Evolutionary conservation across 2,329 filamentous ascomycete genomes (phyloP).

Genomic region (Cladophialophora yegresii): DNA sequence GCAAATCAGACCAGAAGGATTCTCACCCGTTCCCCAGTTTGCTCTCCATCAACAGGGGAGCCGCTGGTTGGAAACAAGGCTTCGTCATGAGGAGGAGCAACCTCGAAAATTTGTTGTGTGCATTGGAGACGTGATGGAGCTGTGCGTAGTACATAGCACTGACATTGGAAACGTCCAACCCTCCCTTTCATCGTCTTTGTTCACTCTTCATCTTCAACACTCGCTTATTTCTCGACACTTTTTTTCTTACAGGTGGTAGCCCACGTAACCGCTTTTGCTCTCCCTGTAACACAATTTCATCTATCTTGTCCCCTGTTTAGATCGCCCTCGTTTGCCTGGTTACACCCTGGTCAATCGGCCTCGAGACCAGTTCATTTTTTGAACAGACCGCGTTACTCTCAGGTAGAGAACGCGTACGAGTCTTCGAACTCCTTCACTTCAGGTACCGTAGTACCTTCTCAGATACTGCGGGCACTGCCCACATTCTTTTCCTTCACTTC

Average conservation of each 20-base stretch:
- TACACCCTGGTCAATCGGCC: background rate
- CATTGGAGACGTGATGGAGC: background rate
- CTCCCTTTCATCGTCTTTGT: background rate
- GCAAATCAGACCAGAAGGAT: background rate
- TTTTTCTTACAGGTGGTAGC: constrained; percentile 3
- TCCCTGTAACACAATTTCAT: constrained; percentile 2
- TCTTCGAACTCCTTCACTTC: constrained; percentile 6
- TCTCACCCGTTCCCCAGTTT: constrained; percentile 3
- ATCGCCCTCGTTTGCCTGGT: constrained; percentile 11
- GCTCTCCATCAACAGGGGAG: background rate
- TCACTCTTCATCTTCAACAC: constrained; percentile 6
- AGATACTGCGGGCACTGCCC: constrained; percentile 12
- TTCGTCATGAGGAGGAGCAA: background rate
- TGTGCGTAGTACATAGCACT: constrained; percentile 3
- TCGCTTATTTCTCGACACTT: constrained; percentile 9
- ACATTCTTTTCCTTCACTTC: constrained; percentile 22
- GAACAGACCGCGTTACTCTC: constrained; percentile 13
- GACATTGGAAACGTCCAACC: background rate
- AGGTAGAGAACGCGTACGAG: constrained; percentile 11
- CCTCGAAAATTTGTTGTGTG: background rate
- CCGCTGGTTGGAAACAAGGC: background rate
- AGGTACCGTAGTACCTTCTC: background rate
- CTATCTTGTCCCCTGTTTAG: constrained; percentile 3
- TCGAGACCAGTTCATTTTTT: constrained; percentile 9
- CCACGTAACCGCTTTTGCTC: constrained; percentile 1